Percentiles rank a stretch among this genome's conserved stretches.
Conservation (phyloP, 352 stramenopile species). For the Thalassiosira exigua region DNA sequence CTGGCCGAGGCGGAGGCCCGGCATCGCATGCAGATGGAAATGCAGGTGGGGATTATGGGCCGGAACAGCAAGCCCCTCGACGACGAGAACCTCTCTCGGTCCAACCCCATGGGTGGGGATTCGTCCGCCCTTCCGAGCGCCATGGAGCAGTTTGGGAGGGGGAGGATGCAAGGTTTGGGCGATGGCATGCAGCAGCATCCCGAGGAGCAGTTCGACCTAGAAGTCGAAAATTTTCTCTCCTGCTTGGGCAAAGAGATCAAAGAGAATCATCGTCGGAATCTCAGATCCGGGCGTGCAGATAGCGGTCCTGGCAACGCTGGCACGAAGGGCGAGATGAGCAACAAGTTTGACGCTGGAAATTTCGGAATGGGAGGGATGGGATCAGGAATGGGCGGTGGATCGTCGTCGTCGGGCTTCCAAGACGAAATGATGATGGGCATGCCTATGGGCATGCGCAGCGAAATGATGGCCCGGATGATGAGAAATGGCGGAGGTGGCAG, state of each 20-base stretch:
- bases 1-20: slow-evolving; percentile 39
- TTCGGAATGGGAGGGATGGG: neutral
- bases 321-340: neutral
- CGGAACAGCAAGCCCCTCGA: neutral
- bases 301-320: neutral
- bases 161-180: neutral
- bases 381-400: neutral
- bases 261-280: neutral
- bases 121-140: slow-evolving; percentile 2
- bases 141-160: slow-evolving; percentile 1
- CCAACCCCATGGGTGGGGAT: neutral
- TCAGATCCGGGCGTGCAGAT: neutral
- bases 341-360: too few species aligned
- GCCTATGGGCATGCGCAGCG: neutral
- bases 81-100: neutral
- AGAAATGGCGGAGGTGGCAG: neutral
- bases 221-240: slow-evolving; percentile 45
- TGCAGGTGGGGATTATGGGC: slow-evolving; percentile 5
- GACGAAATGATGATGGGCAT: neutral
- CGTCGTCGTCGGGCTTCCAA: neutral
- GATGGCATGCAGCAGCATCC: neutral
- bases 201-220: slow-evolving; percentile 40
- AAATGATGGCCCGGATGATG: neutral
- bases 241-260: neutral
- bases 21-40: slow-evolving; percentile 39